phyloP scores from a whole-genome alignment of 1,139 yeast genomes.

The Suhomyces wounanorum region DNA sequence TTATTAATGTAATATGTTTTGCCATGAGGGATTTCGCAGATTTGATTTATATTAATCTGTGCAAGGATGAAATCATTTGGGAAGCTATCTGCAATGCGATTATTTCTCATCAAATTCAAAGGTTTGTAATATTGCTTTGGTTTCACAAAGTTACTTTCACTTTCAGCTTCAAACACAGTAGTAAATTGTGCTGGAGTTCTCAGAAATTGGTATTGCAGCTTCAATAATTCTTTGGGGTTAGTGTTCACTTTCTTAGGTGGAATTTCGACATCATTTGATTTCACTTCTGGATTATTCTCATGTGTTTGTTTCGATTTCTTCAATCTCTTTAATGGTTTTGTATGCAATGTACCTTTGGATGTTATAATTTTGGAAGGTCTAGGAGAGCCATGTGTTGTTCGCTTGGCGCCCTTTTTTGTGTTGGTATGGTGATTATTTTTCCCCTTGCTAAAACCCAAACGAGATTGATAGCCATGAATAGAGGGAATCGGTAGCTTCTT shows the following conservation, averaged over 20 bases:
- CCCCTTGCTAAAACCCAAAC: background rate
- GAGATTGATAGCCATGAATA: background rate
- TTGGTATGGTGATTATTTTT: background rate
- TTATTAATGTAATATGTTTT: conserved; percentile 20
- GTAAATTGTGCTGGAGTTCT: conserved; percentile 37
- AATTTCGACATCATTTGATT: background rate
- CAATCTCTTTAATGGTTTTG: conserved; percentile 5
- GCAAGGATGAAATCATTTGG: conserved; percentile 20
- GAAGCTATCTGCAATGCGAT: conserved; percentile 2
- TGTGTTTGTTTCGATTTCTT: background rate
- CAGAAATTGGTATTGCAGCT: conserved; percentile 24
- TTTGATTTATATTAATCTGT: conserved; percentile 22
- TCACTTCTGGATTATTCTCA: background rate
- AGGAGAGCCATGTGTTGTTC: too few species aligned
- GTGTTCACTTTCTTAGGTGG: background rate
- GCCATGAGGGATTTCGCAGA: conserved; percentile 28
- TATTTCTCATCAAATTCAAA: background rate
- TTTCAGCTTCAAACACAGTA: conserved; percentile 42
- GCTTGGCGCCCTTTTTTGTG: background rate
- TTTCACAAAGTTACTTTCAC: conserved; percentile 21
- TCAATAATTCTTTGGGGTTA: conserved; percentile 15
- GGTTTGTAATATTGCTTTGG: conserved; percentile 1
- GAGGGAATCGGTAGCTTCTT: background rate
- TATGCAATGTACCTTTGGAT: conserved; percentile 9
- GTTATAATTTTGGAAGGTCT: background rate